phyloP scores from a whole-genome alignment of 352 stramenopile species.

The Pythium rhizo-oryzae region DNA sequence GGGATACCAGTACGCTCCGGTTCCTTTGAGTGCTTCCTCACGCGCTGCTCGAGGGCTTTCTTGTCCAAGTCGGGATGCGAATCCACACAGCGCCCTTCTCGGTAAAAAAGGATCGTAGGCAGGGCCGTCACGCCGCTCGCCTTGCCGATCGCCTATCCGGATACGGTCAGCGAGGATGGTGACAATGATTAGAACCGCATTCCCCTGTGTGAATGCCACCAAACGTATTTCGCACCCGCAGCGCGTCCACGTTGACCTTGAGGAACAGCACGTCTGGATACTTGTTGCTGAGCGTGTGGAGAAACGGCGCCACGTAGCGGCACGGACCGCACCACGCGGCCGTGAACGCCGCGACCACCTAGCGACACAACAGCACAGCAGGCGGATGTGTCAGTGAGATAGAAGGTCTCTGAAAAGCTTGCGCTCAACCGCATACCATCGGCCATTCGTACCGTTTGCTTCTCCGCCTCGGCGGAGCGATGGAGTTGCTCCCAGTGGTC shows the following conservation, averaged over 20 bases:
- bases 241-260: slow-evolving; percentile 88
- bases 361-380: too few relatives aligned
- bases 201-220: too few relatives aligned
- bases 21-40: slow-evolving; percentile 45
- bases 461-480: too few relatives aligned
- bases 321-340: slow-evolving; percentile 12
- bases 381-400: too few relatives aligned
- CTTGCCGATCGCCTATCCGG: slow-evolving; percentile 45
- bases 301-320: slow-evolving; percentile 76
- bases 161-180: too few relatives aligned
- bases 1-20: neutral
- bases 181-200: too few relatives aligned
- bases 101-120: slow-evolving; percentile 95
- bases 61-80: slow-evolving; percentile 82
- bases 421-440: slow-evolving; percentile 42
- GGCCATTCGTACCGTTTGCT: too few relatives aligned
- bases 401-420: too few relatives aligned
- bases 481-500: too few relatives aligned
- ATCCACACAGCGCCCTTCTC: slow-evolving; percentile 82
- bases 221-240: slow-evolving; percentile 35
- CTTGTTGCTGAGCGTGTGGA: slow-evolving; percentile 77
- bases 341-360: slow-evolving; percentile 43
- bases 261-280: slow-evolving; percentile 80
- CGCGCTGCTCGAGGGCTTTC: slow-evolving; percentile 45
- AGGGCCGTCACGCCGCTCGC: slow-evolving; percentile 85